Evolutionary conservation across 225 moss, liverwort and hornwort genomes (phyloP).

Genomic region (Ulota crispa): DNA sequence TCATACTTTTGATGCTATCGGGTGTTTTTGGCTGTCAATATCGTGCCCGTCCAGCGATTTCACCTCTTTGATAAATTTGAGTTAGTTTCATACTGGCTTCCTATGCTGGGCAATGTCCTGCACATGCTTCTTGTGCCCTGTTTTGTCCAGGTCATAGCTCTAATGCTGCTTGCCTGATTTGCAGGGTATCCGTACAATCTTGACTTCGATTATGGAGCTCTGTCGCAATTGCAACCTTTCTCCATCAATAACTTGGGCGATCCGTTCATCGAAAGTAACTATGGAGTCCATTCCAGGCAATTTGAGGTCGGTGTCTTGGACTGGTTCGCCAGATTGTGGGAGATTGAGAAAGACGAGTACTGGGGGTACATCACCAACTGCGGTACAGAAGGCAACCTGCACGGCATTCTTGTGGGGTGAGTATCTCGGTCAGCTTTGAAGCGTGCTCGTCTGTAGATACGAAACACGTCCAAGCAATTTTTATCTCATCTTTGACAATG

Average conservation of each 20-base stretch:
- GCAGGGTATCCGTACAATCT: conserved; percentile 45
- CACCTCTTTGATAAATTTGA: not conserved
- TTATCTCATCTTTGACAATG: no score
- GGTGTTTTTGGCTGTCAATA: not conserved
- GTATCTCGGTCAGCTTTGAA: not conserved
- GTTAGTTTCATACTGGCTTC: not conserved
- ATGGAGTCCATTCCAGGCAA: conserved; percentile 40
- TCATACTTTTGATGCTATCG: not conserved
- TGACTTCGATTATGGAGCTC: conserved; percentile 44
- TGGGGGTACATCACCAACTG: conserved; percentile 50
- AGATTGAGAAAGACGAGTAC: conserved; percentile 43
- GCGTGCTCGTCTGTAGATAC: not conserved
- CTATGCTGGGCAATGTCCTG: not conserved
- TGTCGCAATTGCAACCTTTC: conserved; percentile 38
- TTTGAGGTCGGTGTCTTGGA: conserved; percentile 46
- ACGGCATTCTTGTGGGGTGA: conserved; percentile 45
- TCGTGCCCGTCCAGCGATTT: not conserved
- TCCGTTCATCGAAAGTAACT: conserved; percentile 42
- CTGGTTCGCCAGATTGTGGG: conserved; percentile 49
- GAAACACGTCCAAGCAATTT: no score
- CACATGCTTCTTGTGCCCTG: not conserved
- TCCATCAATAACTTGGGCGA: conserved; percentile 44
- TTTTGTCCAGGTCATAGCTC: not conserved
- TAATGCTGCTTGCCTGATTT: conserved; percentile 3
- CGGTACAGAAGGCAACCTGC: conserved; percentile 45